A percentile compares a stretch with the other conserved stretches of the same genome.
These are phyloP conservation scores for Wickerhamiella parazyma DNA, from an alignment of 805 yeast species.

Conservation along the genomic window DNA sequence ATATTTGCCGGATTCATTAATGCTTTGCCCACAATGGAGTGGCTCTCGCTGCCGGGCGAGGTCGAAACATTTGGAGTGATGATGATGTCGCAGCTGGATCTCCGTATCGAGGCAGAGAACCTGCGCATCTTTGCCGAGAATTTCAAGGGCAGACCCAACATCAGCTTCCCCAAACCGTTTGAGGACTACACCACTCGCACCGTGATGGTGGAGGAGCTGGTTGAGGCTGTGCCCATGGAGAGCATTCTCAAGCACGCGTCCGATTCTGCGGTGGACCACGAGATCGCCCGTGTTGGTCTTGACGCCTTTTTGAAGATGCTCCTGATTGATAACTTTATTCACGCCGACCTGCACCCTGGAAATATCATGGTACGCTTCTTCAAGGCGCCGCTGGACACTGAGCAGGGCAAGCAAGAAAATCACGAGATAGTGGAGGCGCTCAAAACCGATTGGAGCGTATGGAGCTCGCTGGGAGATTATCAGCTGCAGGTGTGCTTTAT, in stretches of 20 bases:
- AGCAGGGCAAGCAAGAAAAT: conserved; percentile 16
- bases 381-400: conserved; percentile 27
- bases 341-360: conserved; percentile 95
- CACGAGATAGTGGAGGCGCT: conserved; percentile 17
- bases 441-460: conserved; percentile 32
- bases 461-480: conserved; percentile 44
- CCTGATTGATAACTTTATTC: conserved; percentile 83
- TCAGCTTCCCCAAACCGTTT: conserved; percentile 72
- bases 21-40: conserved; percentile 84
- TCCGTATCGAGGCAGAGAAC: conserved; percentile 80
- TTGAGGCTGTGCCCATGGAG: conserved; percentile 74
- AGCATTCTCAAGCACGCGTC: conserved; percentile 35
- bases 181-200: conserved; percentile 48
- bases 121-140: conserved; percentile 56
- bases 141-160: conserved; percentile 42
- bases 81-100: conserved; percentile 81
- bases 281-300: conserved; percentile 64
- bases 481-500: conserved; percentile 79
- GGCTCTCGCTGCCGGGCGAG: conserved; percentile 92
- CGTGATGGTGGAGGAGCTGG: conserved; percentile 74
- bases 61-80: conserved; percentile 74
- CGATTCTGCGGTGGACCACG: conserved; percentile 30
- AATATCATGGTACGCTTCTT: conserved; percentile 69
- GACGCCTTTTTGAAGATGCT: conserved; percentile 91
- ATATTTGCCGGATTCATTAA: conserved; percentile 64